phyloP scores from a whole-genome alignment of 1,284 basidiomycete species.

The Trametes versicolor region DNA sequence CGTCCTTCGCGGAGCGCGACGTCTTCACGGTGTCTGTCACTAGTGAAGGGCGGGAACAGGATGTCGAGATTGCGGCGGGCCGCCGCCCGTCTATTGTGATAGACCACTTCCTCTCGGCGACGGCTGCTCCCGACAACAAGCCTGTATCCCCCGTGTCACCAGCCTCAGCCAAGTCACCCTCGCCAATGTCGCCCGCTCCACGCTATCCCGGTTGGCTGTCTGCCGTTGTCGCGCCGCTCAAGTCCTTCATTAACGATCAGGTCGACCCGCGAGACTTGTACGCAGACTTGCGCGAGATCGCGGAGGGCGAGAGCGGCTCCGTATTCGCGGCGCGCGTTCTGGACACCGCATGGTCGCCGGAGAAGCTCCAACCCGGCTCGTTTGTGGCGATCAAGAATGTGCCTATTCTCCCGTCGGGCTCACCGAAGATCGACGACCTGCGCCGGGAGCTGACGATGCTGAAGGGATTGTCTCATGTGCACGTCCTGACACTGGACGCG shows the following conservation, averaged over 20 bases:
- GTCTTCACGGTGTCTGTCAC: conserved; percentile 33
- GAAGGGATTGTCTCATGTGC: conserved; percentile 62
- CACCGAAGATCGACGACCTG: conserved; percentile 70
- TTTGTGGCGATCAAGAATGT: conserved; percentile 75
- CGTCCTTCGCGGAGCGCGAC: conserved; percentile 38
- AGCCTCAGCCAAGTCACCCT: conserved; percentile 33
- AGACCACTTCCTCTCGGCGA: conserved; percentile 34
- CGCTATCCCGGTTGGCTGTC: conserved; percentile 51
- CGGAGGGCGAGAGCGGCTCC: conserved; percentile 81
- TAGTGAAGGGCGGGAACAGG: conserved; percentile 25
- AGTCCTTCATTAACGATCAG: conserved; percentile 68
- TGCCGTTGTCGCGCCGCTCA: conserved; percentile 66
- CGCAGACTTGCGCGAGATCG: conserved; percentile 74
- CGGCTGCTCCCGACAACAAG: conserved; percentile 24
- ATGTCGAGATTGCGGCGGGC: conserved; percentile 16
- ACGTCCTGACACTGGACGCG: conserved; percentile 72
- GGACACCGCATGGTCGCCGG: conserved; percentile 47
- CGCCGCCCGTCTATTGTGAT: conserved; percentile 42
- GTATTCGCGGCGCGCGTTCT: conserved; percentile 71
- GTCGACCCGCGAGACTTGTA: conserved; percentile 70
- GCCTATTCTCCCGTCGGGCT: conserved; percentile 63
- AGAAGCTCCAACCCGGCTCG: conserved; percentile 43
- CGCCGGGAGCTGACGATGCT: conserved; percentile 67
- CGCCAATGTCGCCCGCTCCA: conserved; percentile 39
- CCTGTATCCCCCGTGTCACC: conserved; percentile 28